phyloP scores from a whole-genome alignment of 2,329 filamentous ascomycete species.

The Ophiosphaerella herpotricha region DNA sequence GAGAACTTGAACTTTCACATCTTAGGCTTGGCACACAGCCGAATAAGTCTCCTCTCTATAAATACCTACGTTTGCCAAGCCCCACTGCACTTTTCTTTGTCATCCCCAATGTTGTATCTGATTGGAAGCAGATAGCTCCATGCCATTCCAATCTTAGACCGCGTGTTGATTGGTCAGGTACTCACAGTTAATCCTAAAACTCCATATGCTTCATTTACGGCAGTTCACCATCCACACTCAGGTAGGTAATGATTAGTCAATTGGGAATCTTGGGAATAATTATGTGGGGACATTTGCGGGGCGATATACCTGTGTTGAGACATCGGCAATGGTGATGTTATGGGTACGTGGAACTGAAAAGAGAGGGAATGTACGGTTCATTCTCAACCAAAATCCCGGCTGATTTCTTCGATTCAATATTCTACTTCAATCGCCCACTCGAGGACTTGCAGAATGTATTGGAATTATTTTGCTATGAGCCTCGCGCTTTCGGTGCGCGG shows the following conservation, averaged over 20 bases:
- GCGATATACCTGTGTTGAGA: background rate
- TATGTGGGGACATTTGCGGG: background rate
- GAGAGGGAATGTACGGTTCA: background rate
- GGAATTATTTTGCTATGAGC: constrained; percentile 19
- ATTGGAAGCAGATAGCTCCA: too few relatives aligned
- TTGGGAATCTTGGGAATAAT: too few relatives aligned
- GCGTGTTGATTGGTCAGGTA: background rate
- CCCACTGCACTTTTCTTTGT: too few relatives aligned
- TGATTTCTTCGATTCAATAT: background rate
- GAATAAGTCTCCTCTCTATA: too few relatives aligned
- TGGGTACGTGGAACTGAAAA: background rate
- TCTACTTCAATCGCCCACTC: background rate
- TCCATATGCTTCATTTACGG: background rate
- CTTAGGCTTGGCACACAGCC: too few relatives aligned
- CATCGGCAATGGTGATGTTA: background rate
- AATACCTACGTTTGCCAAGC: too few relatives aligned
- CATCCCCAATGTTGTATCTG: too few relatives aligned
- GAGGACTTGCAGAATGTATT: constrained; percentile 19
- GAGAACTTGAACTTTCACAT: too few relatives aligned
- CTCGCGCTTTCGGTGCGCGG: constrained; percentile 23
- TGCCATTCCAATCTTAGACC: background rate
- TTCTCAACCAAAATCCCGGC: background rate
- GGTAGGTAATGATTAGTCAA: background rate
- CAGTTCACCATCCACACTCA: background rate
- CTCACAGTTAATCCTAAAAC: background rate